These are phyloP conservation scores for Xylaria curta DNA, from an alignment of 495 filamentous ascomycete genomes.

Conservation along the genomic window DNA sequence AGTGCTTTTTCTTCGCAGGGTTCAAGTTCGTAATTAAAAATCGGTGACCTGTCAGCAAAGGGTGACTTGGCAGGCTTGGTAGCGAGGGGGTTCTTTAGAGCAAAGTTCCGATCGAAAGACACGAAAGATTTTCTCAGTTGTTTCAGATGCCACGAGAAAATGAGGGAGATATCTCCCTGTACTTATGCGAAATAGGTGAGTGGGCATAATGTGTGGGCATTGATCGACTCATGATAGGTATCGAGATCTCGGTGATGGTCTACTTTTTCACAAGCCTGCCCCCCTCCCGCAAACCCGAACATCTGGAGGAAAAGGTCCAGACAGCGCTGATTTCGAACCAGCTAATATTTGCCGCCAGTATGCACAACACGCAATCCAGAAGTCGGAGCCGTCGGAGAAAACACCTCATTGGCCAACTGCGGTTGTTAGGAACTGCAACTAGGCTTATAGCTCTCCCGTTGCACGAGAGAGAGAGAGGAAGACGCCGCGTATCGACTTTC, in stretches of 20 bases:
- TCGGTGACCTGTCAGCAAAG: conserved; percentile 4
- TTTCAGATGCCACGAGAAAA: neutral
- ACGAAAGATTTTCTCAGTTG: neutral
- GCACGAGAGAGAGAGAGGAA: neutral
- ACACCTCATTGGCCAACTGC: neutral
- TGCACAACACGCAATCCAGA: neutral
- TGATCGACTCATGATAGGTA: conserved; percentile 5
- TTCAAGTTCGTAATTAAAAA: conserved; percentile 7
- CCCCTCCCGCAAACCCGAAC: neutral
- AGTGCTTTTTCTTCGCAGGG: neutral
- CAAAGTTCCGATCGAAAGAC: neutral
- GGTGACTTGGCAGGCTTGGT: neutral
- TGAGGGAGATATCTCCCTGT: conserved; percentile 7
- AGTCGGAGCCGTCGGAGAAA: too few relatives aligned
- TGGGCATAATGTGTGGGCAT: neutral
- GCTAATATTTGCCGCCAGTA: neutral
- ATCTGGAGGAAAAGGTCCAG: conserved; percentile 14
- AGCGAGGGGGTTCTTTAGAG: neutral
- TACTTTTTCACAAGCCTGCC: neutral
- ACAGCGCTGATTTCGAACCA: neutral
- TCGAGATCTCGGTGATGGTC: conserved; percentile 4
- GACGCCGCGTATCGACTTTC: conserved; percentile 14
- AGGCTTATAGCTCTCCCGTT: neutral
- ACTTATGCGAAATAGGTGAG: neutral
- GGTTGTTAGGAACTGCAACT: conserved; percentile 1